These are phyloP conservation scores for Microcera coccophila DNA, from an alignment of 2,329 filamentous ascomycete genomes.

Conservation along the genomic window DNA sequence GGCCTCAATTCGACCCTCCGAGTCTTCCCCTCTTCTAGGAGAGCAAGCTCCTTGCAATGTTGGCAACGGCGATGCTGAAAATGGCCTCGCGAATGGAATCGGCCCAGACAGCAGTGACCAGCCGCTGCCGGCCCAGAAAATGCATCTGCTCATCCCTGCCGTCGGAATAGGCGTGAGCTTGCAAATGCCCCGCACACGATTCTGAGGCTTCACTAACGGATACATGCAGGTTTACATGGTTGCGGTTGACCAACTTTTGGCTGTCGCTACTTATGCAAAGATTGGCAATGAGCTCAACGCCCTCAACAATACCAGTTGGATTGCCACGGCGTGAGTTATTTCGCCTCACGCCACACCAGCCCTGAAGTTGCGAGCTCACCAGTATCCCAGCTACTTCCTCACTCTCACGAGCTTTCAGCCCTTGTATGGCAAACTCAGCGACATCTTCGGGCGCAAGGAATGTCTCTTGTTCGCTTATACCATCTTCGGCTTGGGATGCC, in stretches of 20 bases:
- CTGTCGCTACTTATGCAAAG: conserved; percentile 71
- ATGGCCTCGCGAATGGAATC: conserved; percentile 5
- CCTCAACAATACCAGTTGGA: conserved; percentile 71
- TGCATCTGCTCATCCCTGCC: conserved; percentile 37
- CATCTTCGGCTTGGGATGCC: conserved; percentile 62
- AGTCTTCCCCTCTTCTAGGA: conserved; percentile 28
- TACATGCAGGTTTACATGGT: conserved; percentile 61
- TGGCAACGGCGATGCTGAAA: conserved; percentile 11
- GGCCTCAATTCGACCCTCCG: conserved; percentile 1
- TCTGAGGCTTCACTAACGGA: background rate
- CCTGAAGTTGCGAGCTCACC: too few species aligned
- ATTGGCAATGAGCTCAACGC: conserved; percentile 74
- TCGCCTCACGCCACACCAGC: background rate
- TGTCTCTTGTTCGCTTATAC: conserved; percentile 62
- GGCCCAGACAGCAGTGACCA: conserved; percentile 2
- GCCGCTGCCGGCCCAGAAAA: conserved; percentile 30
- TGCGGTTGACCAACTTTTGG: conserved; percentile 72
- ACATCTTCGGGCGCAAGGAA: conserved; percentile 67
- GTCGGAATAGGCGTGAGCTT: conserved; percentile 37
- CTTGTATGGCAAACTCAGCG: conserved; percentile 65
- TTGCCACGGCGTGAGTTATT: conserved; percentile 48
- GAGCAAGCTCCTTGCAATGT: conserved; percentile 1
- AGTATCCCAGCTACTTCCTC: conserved; percentile 58
- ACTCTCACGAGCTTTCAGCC: conserved; percentile 73
- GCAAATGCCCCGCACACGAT: conserved; percentile 2